Evolutionary conservation across 768 basidiomycete genomes (phyloP), one percentile per base, ranked within the genome.

Genomic region (Amanita thiersii): DNA sequence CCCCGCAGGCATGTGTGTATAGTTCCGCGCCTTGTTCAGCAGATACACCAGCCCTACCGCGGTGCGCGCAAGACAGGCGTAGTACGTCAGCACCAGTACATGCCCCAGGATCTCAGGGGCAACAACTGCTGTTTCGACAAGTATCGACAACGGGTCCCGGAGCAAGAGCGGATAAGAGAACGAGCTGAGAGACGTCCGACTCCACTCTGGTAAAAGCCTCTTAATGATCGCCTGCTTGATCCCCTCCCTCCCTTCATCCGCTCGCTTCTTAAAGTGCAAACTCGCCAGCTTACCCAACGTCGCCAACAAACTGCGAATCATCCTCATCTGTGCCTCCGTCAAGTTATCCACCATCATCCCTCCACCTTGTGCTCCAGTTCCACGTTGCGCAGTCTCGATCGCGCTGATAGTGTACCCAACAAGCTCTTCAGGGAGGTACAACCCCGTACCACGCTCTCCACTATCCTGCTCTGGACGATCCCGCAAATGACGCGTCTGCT

Each of bases 341-440:
- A 92, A 52, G 42, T 75, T 77, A 51, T 94, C 89, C 2, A 79
- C 82, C 44, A 88, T 64, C 47, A 73, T 68, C 25, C 63, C 70
- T 7, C 62, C 40, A n/a, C 28, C 49, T 20, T 20, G 46, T 39
- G 35, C 52, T 31, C 34, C 47, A 5, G 37, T 28, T 2, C 91
- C 91, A 18, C 96, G 73, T 45, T 83, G 77, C 0, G 85, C 73
- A 11, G 86, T 74, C 61, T 98, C 96, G 40, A 91, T 72, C 4
- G 78, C 68, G 2, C 83, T 68, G 26, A 98, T 72, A 3, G 93
- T 93, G 58, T 94, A 97, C 2, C 85, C 86, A 26, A 94, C 66
- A 11, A 98, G 64, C 49, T 97, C 91, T 50, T 94, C 87, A 0
- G 96, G 91, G 1, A 99, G 68, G 55, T 96, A 97, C 35, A 93